These are phyloP conservation scores for Nannochloropsis gaditana DNA, from an alignment of 108 stramenopile genomes.

Conservation along the genomic window DNA sequence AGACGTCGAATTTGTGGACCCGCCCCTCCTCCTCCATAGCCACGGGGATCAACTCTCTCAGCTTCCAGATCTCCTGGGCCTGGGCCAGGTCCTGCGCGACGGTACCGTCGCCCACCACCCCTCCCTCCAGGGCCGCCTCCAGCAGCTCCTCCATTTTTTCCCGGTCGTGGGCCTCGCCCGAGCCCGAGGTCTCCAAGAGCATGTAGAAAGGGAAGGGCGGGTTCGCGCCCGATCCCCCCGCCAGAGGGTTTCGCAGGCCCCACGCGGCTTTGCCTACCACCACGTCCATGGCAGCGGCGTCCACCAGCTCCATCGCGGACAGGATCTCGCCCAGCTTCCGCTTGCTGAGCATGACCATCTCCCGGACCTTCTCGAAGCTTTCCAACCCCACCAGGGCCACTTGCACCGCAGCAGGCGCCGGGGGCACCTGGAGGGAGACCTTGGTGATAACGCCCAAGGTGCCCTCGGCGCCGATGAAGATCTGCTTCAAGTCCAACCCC, in stretches of 20 bases:
- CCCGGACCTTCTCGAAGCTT: constrained; percentile 59
- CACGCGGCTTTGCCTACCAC: constrained; percentile 49
- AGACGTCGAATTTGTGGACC: constrained; percentile 89
- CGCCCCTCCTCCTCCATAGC: constrained; percentile 58
- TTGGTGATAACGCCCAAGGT: constrained; percentile 87
- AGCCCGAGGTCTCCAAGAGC: constrained; percentile 84
- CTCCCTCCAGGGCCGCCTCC: constrained; percentile 56
- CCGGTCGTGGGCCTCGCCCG: constrained; percentile 65
- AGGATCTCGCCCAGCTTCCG: constrained; percentile 69
- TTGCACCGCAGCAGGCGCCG: constrained; percentile 57
- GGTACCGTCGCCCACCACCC: constrained; percentile 65
- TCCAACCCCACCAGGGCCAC: constrained; percentile 72
- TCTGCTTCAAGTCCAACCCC: constrained; percentile 83
- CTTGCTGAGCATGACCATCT: constrained; percentile 61
- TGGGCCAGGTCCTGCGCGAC: constrained; percentile 72
- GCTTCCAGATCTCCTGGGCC: constrained; percentile 49
- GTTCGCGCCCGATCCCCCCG: not conserved
- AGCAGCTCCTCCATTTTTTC: constrained; percentile 75
- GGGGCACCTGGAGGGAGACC: constrained; percentile 56
- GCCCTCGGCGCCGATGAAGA: constrained; percentile 93
- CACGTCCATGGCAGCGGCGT: constrained; percentile 59
- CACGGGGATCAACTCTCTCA: constrained; percentile 50
- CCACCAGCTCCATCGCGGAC: constrained; percentile 86
- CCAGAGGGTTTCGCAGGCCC: constrained; percentile 1
- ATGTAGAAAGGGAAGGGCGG: constrained; percentile 58